phyloP scores from a whole-genome alignment of 345 rosid genomes.

The Euphorbia pulcherrima region DNA sequence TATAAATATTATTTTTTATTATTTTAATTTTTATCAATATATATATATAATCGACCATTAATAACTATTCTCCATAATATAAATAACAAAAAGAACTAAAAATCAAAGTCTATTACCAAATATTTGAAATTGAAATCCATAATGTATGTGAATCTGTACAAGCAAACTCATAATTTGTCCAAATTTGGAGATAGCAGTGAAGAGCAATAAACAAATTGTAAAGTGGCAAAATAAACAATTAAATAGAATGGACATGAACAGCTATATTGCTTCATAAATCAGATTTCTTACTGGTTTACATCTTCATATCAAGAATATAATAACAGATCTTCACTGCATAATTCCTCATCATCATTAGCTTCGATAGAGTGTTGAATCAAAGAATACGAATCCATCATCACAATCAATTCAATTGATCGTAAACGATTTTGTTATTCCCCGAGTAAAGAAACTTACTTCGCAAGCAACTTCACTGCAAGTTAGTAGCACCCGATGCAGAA shows the following conservation, averaged over 20 bases:
- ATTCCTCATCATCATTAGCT: not conserved
- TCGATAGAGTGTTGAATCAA: not conserved
- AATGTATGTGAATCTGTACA: not conserved
- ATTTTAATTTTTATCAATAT: no score
- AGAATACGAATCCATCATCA: conserved; percentile 3
- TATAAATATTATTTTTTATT: no score
- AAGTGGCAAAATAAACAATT: not conserved
- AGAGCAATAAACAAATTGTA: not conserved
- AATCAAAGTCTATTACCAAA: not conserved
- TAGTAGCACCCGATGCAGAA: conserved; percentile 16
- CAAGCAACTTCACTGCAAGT: conserved; percentile 8
- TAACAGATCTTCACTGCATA: not conserved
- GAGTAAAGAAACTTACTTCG: not conserved
- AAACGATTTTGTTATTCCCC: not conserved
- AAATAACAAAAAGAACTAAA: no score
- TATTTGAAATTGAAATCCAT: not conserved
- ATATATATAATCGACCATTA: no score
- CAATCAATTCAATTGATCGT: not conserved
- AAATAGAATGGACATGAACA: not conserved
- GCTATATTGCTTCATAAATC: not conserved
- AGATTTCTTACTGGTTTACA: not conserved
- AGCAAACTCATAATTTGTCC: not conserved
- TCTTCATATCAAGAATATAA: not conserved
- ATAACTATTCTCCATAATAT: no score
- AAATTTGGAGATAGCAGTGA: not conserved